Percentiles rank a stretch among this genome's conserved stretches.
These are phyloP conservation scores for Sphaerobolus stellatus DNA, from an alignment of 1,284 basidiomycete species.

Conservation along the genomic window DNA sequence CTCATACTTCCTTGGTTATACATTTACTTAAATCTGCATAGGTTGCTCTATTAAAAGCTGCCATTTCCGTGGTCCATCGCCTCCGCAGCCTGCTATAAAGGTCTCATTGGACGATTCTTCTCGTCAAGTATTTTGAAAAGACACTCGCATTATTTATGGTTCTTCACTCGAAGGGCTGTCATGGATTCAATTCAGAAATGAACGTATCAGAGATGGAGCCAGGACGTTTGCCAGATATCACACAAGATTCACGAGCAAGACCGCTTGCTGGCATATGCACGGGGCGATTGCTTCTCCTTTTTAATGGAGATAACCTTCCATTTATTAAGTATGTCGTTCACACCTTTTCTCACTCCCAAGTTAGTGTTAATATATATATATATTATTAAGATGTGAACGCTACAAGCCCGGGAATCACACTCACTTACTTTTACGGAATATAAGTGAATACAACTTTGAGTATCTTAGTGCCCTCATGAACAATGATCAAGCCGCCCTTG, in stretches of 20 bases:
- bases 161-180: constrained; percentile 18
- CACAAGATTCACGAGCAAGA: not conserved
- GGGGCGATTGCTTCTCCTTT: not conserved
- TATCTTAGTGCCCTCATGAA: constrained; percentile 23
- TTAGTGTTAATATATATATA: not conserved
- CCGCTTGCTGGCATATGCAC: not conserved
- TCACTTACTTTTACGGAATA: constrained; percentile 21
- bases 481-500: not conserved
- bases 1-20: not conserved
- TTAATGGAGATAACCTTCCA: not conserved
- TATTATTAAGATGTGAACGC: constrained; percentile 15
- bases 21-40: not conserved
- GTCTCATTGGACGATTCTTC: constrained; percentile 6
- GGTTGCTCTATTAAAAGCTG: not conserved
- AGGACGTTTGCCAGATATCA: not conserved
- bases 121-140: constrained; percentile 20
- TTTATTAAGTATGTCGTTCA: constrained; percentile 10
- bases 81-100: not conserved
- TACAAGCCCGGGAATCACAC: constrained; percentile 5
- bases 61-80: not conserved
- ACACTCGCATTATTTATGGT: constrained; percentile 23
- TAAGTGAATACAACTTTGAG: constrained; percentile 22
- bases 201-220: not conserved
- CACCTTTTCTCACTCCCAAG: not conserved
- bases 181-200: not conserved